Conservation (phyloP, 2,329 filamentous ascomycete species). For the Fusarium virguliforme region DNA sequence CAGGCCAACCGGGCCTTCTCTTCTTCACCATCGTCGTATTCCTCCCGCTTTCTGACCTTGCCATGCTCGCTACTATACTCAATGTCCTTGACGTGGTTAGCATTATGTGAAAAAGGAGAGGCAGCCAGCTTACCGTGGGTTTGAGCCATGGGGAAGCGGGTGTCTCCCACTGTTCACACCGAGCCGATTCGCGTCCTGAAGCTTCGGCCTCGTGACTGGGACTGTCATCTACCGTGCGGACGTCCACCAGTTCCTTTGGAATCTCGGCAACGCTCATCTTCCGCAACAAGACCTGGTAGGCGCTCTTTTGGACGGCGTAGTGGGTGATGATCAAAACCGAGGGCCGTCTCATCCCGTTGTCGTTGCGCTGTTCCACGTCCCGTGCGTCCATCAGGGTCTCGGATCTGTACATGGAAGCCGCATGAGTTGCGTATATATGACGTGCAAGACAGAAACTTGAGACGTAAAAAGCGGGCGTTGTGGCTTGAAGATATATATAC, state of each 20-base stretch:
- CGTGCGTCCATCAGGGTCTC: too few species aligned
- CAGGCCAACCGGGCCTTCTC: not conserved
- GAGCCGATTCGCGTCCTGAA: not conserved
- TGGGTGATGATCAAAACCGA: too few species aligned
- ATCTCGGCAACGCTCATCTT: too few species aligned
- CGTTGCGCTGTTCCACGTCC: too few species aligned
- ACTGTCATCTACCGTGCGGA: too few species aligned
- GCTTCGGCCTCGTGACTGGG: not conserved
- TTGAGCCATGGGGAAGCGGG: not conserved
- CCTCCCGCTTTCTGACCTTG: not conserved
- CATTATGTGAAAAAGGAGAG: not conserved
- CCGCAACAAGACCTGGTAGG: too few species aligned
- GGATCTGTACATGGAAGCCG: too few species aligned
- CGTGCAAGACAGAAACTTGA: not conserved
- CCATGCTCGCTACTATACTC: too few species aligned
- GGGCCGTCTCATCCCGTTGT: too few species aligned
- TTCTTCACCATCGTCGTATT: not conserved
- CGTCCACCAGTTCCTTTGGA: too few species aligned
- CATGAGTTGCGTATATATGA: not conserved
- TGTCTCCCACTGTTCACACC: not conserved
- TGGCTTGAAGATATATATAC: not conserved
- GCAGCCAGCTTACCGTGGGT: constrained; percentile 5
- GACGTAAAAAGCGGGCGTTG: not conserved
- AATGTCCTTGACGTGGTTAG: not conserved
- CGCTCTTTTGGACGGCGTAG: too few species aligned